Percentiles rank a stretch among this genome's conserved stretches.
Evolutionary conservation across 257 asterid species (phyloP).

Genomic region (Rehmannia glutinosa): DNA sequence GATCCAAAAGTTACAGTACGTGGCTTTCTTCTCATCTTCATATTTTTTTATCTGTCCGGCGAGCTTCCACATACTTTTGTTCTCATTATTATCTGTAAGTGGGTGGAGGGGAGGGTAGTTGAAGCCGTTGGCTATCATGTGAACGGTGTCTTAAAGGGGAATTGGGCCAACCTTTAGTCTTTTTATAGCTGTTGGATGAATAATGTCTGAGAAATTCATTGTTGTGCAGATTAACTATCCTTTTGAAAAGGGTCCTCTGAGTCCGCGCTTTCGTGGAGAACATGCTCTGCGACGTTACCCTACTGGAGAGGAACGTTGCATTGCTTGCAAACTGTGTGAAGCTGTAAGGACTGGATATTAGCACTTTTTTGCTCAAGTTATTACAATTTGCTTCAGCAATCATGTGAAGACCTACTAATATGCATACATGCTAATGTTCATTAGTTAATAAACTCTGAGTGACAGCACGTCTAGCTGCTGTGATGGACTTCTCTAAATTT

Average conservation of each 20-base stretch:
- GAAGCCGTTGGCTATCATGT: neutral
- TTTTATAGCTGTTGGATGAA: neutral
- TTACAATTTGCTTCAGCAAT: no score
- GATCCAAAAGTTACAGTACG: slow-evolving; percentile 79
- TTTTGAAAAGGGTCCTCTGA: slow-evolving; percentile 83
- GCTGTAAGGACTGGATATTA: slow-evolving; percentile 50
- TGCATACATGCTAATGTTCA: neutral
- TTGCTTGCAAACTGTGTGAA: slow-evolving; percentile 85
- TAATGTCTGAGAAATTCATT: slow-evolving; percentile 10
- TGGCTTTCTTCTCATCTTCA: slow-evolving; percentile 9
- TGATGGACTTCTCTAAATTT: neutral
- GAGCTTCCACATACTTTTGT: neutral
- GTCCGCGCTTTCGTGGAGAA: slow-evolving; percentile 91
- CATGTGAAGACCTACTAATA: neutral
- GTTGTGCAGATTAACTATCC: slow-evolving; percentile 77
- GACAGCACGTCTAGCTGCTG: no score
- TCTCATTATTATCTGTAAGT: neutral
- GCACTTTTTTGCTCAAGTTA: neutral
- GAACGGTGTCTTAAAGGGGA: no score
- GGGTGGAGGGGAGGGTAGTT: neutral
- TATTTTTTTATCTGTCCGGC: neutral
- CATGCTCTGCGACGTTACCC: slow-evolving; percentile 85
- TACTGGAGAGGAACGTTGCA: slow-evolving; percentile 90
- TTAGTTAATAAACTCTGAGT: slow-evolving; percentile 5
- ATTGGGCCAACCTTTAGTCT: neutral